phyloP scores from a whole-genome alignment of 257 asterid genomes.

The Capsicum baccatum region DNA sequence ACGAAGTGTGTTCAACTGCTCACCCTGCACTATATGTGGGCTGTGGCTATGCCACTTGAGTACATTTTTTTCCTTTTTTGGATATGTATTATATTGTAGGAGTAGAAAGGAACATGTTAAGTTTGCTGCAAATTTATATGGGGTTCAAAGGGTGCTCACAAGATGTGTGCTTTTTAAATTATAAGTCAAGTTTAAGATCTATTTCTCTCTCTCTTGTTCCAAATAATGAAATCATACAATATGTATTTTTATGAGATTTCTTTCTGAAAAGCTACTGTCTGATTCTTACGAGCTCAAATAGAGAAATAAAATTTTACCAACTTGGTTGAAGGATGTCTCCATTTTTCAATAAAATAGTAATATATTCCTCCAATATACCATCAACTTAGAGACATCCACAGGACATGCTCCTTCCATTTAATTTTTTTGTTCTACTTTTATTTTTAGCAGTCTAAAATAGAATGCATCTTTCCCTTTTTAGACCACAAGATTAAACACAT shows the following conservation, averaged over 20 bases:
- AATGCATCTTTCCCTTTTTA: no score
- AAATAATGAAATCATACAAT: neutral
- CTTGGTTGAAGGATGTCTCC: conserved; percentile 16
- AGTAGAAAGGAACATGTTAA: neutral
- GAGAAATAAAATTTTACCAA: neutral
- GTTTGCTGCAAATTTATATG: neutral
- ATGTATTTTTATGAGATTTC: neutral
- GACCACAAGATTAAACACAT: no score
- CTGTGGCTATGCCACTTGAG: neutral
- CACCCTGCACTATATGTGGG: no score
- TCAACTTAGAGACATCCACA: neutral
- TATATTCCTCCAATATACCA: neutral
- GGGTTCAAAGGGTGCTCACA: neutral
- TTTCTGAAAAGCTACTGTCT: neutral
- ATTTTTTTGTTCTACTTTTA: no score
- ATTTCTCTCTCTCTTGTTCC: neutral
- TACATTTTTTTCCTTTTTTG: neutral
- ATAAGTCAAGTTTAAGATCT: neutral
- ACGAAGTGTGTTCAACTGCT: no score
- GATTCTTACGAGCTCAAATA: conserved; percentile 3
- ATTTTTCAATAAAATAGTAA: neutral
- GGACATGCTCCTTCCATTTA: neutral
- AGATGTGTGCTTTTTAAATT: neutral
- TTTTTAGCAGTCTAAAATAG: no score
- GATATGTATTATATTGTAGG: neutral